Evolutionary conservation across 495 filamentous ascomycete genomes (phyloP).

Genomic region (Penicillium egyptiacum): DNA sequence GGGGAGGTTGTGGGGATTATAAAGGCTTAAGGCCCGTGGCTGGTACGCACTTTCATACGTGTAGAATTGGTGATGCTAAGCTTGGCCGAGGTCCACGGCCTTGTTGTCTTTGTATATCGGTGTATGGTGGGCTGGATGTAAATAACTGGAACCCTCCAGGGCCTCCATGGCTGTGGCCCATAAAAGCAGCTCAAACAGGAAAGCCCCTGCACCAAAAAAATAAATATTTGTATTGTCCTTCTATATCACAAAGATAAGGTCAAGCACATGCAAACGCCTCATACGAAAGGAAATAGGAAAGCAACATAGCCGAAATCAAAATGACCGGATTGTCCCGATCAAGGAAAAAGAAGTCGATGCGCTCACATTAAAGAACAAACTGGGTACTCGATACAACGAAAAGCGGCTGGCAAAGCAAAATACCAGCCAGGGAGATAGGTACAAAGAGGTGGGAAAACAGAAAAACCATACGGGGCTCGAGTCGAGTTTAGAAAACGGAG

Average conservation of each 20-base stretch:
- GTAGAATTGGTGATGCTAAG: too few relatives aligned
- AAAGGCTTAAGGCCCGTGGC: background rate
- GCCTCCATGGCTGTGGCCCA: too few relatives aligned
- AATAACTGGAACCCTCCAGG: too few relatives aligned
- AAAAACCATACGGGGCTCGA: slow-evolving; percentile 17
- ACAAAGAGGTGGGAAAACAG: slow-evolving; percentile 15
- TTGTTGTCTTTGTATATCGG: too few relatives aligned
- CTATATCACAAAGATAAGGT: slow-evolving; percentile 33
- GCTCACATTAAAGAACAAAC: slow-evolving; percentile 35
- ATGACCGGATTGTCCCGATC: slow-evolving; percentile 14
- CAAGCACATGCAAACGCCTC: slow-evolving; percentile 34
- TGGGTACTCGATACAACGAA: slow-evolving; percentile 33
- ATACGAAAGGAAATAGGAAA: slow-evolving; percentile 18
- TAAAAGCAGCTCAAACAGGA: background rate
- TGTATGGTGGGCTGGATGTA: too few relatives aligned
- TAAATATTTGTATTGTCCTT: slow-evolving; percentile 22
- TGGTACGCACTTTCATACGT: background rate
- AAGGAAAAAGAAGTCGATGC: slow-evolving; percentile 27
- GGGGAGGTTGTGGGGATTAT: slow-evolving; percentile 18
- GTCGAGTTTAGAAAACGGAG: slow-evolving; percentile 72
- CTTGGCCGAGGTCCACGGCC: too few relatives aligned
- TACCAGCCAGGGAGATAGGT: slow-evolving; percentile 20
- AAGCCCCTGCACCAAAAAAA: background rate
- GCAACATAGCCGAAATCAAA: slow-evolving; percentile 25
- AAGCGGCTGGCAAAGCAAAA: slow-evolving; percentile 19